Percentiles rank a stretch among this genome's conserved stretches.
These are phyloP conservation scores for Cercospora sp. DNA, from an alignment of 2,329 filamentous ascomycete species.

Conservation along the genomic window DNA sequence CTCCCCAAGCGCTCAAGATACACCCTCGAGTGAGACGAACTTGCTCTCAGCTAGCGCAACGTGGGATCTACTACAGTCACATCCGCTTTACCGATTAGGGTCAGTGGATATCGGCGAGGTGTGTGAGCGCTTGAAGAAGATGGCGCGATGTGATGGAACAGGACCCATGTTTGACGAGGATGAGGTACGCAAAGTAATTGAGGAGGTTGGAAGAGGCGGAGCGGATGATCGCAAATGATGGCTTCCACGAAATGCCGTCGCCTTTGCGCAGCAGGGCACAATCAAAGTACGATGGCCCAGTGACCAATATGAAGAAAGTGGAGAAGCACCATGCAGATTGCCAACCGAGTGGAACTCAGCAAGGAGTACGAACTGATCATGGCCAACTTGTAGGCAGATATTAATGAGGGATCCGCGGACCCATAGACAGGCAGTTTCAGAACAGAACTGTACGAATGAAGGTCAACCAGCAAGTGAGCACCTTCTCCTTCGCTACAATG, in stretches of 20 bases:
- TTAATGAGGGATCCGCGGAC: neutral
- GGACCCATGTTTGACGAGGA: constrained; percentile 82
- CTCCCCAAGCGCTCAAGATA: constrained; percentile 18
- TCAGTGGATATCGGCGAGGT: constrained; percentile 80
- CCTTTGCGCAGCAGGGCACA: neutral
- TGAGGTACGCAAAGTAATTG: constrained; percentile 71
- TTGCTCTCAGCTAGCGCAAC: constrained; percentile 74
- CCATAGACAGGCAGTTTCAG: neutral
- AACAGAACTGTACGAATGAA: neutral
- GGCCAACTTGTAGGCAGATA: neutral
- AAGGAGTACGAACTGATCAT: neutral
- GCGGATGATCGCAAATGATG: constrained; percentile 66
- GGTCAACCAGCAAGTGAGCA: neutral
- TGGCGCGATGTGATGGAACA: constrained; percentile 80
- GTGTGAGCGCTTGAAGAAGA: constrained; percentile 71
- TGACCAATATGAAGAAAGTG: neutral
- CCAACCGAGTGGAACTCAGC: neutral
- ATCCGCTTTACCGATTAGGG: constrained; percentile 73
- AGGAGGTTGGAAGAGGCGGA: constrained; percentile 72
- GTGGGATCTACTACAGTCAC: constrained; percentile 85
- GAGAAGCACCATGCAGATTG: neutral
- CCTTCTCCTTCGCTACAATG: neutral
- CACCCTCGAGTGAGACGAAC: constrained; percentile 45
- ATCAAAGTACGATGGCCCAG: neutral
- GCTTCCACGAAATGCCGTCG: neutral